Percentiles rank a stretch among this genome's conserved stretches.
phyloP scores from a whole-genome alignment of 164 flowering plant genomes.

The Aristolochia contorta region DNA sequence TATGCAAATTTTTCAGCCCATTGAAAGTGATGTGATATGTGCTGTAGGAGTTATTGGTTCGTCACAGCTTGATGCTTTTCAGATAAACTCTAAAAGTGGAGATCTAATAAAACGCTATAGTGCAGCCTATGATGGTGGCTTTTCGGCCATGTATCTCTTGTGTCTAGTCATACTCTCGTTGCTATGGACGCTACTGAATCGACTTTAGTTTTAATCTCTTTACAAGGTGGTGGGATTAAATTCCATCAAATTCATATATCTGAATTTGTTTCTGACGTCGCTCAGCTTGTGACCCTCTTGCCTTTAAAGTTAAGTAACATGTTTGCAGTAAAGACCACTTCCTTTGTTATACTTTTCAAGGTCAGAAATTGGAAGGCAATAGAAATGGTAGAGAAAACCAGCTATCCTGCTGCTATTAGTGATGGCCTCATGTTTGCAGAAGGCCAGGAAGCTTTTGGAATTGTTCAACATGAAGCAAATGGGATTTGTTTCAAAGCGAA shows the following conservation, averaged over 20 bases:
- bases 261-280: slow-evolving; percentile 40
- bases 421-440: slow-evolving; percentile 54
- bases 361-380: slow-evolving; percentile 37
- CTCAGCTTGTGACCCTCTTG: slow-evolving; percentile 43
- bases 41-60: slow-evolving; percentile 54
- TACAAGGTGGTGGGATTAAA: slow-evolving; percentile 41
- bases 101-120: slow-evolving; percentile 46
- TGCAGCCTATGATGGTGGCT: slow-evolving; percentile 48
- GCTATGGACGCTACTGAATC: slow-evolving; percentile 54
- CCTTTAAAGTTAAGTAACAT: slow-evolving; percentile 45
- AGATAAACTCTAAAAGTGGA: slow-evolving; percentile 58
- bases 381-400: slow-evolving; percentile 49
- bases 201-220: slow-evolving; percentile 33
- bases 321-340: slow-evolving; percentile 40
- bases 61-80: slow-evolving; percentile 38
- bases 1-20: slow-evolving; percentile 51
- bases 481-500: slow-evolving; percentile 59
- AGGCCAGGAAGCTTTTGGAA: slow-evolving; percentile 62
- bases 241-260: slow-evolving; percentile 40
- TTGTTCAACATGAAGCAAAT: slow-evolving; percentile 41
- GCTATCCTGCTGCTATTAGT: slow-evolving; percentile 46
- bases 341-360: slow-evolving; percentile 28
- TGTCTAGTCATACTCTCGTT: slow-evolving; percentile 50
- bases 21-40: slow-evolving; percentile 42
- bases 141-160: slow-evolving; percentile 45